phyloP scores from a whole-genome alignment of 1,284 basidiomycete species.

The Peniophora sp. region DNA sequence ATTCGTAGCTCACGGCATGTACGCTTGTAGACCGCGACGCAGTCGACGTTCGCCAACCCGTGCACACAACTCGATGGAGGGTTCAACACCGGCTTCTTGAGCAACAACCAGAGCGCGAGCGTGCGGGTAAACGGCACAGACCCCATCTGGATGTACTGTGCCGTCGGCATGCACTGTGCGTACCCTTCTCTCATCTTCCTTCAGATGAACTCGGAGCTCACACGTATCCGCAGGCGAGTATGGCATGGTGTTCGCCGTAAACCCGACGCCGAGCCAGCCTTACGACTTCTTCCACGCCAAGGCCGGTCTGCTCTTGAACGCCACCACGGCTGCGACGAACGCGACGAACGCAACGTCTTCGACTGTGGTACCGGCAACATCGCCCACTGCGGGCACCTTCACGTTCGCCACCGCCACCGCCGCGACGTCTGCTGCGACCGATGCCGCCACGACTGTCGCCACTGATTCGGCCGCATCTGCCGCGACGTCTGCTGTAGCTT shows the following conservation, averaged over 20 bases:
- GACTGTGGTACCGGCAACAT: not conserved
- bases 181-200: not conserved
- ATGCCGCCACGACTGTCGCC: too few species aligned
- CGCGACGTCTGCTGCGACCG: too few species aligned
- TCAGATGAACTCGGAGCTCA: constrained; percentile 16
- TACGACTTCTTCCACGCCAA: constrained; percentile 26
- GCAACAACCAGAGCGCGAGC: not conserved
- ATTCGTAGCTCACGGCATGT: not conserved
- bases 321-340: not conserved
- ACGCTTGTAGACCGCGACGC: not conserved
- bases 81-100: not conserved
- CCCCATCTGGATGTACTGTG: not conserved
- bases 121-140: not conserved
- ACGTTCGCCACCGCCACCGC: not conserved
- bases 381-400: not conserved
- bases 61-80: not conserved
- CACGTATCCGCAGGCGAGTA: constrained; percentile 14
- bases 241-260: constrained; percentile 36
- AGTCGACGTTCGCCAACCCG: not conserved
- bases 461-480: too few species aligned
- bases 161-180: not conserved
- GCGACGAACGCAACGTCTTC: not conserved
- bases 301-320: not conserved
- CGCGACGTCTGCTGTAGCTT: too few species aligned
- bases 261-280: constrained; percentile 22